Percentiles rank a stretch among this genome's conserved stretches.
Evolutionary conservation across 2,329 filamentous ascomycete species (phyloP).

Genomic region (Alternaria sp.): DNA sequence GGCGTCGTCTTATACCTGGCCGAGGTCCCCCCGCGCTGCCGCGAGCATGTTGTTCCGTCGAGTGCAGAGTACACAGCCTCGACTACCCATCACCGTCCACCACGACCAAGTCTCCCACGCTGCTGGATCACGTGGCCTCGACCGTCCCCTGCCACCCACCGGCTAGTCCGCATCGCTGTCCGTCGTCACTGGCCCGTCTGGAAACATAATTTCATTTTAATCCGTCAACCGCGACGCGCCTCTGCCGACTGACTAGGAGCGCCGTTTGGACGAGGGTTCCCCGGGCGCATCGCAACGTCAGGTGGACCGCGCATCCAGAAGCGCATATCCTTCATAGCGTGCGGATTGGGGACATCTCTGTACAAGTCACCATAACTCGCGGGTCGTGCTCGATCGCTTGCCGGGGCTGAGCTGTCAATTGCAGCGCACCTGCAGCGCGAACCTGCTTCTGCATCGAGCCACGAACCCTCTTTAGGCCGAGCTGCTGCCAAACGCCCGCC

Average conservation of each 20-base stretch:
- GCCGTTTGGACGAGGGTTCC: slow-evolving; percentile 33
- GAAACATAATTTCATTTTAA: slow-evolving; percentile 44
- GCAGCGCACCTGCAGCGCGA: slow-evolving; percentile 44
- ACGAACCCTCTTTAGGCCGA: slow-evolving; percentile 39
- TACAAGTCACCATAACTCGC: slow-evolving; percentile 23
- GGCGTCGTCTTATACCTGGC: slow-evolving; percentile 19
- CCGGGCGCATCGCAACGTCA: slow-evolving; percentile 29
- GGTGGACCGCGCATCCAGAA: slow-evolving; percentile 18
- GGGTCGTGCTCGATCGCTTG: slow-evolving; percentile 42
- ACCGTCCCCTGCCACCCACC: slow-evolving; percentile 24
- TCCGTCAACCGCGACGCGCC: slow-evolving; percentile 39
- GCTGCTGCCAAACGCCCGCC: slow-evolving; percentile 29
- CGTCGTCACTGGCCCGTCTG: slow-evolving; percentile 45
- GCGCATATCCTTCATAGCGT: slow-evolving; percentile 17
- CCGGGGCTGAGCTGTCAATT: slow-evolving; percentile 41
- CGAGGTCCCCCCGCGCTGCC: slow-evolving; percentile 7
- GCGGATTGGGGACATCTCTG: slow-evolving; percentile 28
- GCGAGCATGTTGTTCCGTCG: neutral
- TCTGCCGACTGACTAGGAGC: slow-evolving; percentile 33
- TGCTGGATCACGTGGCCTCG: slow-evolving; percentile 7
- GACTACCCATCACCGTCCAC: slow-evolving; percentile 9
- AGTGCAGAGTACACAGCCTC: neutral
- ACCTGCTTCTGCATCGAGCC: slow-evolving; percentile 37
- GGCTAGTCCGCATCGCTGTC: slow-evolving; percentile 32
- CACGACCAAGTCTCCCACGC: neutral